Evolutionary conservation across 805 yeast species (phyloP).

Genomic region (Metschnikowia anglica): DNA sequence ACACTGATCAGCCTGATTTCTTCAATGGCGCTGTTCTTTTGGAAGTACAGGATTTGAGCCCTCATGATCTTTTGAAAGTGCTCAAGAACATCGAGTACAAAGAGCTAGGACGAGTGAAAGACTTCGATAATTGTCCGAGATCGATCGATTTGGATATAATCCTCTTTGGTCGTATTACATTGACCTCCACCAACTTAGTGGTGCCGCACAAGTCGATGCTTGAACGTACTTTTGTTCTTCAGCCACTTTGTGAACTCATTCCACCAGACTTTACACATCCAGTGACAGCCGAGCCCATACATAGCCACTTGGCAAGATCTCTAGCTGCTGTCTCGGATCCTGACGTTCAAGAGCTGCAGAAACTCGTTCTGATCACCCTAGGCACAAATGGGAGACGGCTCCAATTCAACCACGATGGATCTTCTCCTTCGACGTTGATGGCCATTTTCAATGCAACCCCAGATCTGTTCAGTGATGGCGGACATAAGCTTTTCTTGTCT

Average conservation of each 20-base stretch:
- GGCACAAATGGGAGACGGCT: slow-evolving; percentile 15
- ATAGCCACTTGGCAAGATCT: slow-evolving; percentile 61
- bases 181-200: slow-evolving; percentile 58
- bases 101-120: slow-evolving; percentile 66
- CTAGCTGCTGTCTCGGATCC: slow-evolving; percentile 33
- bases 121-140: slow-evolving; percentile 89
- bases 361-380: slow-evolving; percentile 54
- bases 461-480: slow-evolving; percentile 94
- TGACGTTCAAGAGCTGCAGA: slow-evolving; percentile 50
- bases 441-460: slow-evolving; percentile 89
- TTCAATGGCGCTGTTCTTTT: slow-evolving; percentile 78
- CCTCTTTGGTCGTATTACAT: slow-evolving; percentile 58
- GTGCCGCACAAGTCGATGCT: slow-evolving; percentile 89
- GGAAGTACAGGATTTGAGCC: slow-evolving; percentile 54
- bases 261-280: slow-evolving; percentile 73
- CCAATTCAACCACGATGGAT: slow-evolving; percentile 46
- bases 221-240: slow-evolving; percentile 85
- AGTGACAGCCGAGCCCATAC: slow-evolving; percentile 78
- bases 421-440: slow-evolving; percentile 69
- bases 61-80: slow-evolving; percentile 58
- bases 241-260: slow-evolving; percentile 81
- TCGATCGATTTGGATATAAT: slow-evolving; percentile 86
- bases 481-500: slow-evolving; percentile 34
- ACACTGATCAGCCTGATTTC: slow-evolving; percentile 73
- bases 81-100: slow-evolving; percentile 79